These are phyloP conservation scores for Colletotrichum sp. DNA, from an alignment of 2,329 filamentous ascomycete genomes.

Conservation along the genomic window DNA sequence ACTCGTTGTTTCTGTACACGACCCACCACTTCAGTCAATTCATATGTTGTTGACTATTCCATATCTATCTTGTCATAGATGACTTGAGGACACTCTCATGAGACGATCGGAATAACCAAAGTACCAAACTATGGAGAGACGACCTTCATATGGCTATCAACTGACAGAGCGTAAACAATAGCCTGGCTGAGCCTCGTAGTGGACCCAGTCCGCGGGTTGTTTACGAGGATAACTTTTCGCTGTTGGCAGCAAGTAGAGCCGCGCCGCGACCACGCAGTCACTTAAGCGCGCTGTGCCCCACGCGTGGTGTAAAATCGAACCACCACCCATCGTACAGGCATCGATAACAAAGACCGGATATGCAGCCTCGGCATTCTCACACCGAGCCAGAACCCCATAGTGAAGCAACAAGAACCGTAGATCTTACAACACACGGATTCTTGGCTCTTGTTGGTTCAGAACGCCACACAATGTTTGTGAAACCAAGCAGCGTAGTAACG, in stretches of 20 bases:
- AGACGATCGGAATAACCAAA: fast-evolving
- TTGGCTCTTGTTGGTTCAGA: not conserved
- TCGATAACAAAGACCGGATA: not conserved
- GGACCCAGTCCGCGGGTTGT: not conserved
- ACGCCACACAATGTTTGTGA: not conserved
- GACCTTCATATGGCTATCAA: too few relatives aligned
- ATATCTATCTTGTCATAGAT: too few relatives aligned
- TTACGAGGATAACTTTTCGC: too few relatives aligned
- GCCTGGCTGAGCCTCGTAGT: not conserved
- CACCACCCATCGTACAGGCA: not conserved
- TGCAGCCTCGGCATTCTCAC: not conserved
- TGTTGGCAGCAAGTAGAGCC: not conserved
- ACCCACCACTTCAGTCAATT: not conserved
- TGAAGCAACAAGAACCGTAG: not conserved
- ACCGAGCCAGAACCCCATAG: not conserved
- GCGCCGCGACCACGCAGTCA: not conserved
- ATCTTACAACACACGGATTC: not conserved
- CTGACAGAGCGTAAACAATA: too few relatives aligned
- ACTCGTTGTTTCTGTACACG: not conserved
- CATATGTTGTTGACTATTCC: too few relatives aligned
- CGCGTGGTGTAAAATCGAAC: not conserved
- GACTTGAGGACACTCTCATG: fast-evolving
- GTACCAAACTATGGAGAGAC: too few relatives aligned
- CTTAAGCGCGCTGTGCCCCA: not conserved
- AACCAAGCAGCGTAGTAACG: not conserved